Evolutionary conservation across 139 green algal species (phyloP), one percentile per base, ranked within the genome.

Genomic region (Yamagishiella unicocca): DNA sequence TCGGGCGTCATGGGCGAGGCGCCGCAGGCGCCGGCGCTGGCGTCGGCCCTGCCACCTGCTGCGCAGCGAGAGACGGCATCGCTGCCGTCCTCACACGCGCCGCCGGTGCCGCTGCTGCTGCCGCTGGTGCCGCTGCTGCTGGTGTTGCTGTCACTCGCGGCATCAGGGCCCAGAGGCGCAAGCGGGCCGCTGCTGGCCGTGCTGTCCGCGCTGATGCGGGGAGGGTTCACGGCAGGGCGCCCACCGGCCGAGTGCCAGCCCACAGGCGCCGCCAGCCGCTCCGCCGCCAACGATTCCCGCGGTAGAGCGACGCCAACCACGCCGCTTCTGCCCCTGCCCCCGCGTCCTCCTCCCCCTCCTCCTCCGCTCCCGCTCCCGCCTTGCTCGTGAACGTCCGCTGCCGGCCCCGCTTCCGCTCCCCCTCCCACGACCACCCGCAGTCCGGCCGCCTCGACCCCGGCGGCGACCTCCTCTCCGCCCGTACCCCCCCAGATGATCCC

Each of bases 101-200:
- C 9, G 25, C 55, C 38, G 2, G 31, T 29, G 77, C 27, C 25
- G 25, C 25, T 29, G 55, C 4, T 74, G 38, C 58, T 43, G 29
- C 25, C 74, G 78, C 19, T 43, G 55, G 29, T 58, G 77, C 29
- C n/a, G 55, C 25, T 58, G 24, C 22, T 42, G 55, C 3, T 73
- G 7, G 27, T 42, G 55, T 14, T 21, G 17, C 27, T 17, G 38
- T 27, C 33, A 22, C 22, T 38, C 21, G 38, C 27, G 42, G 8
- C 38, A 31, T n/a, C 66, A 19, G 66, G 31, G 33, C 66, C 43
- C 9, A 74, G 2, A 2, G 66, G 66, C 66, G 33, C 76, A 38
- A 78, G 38, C 70, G 25, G 24, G 70, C 70, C 17, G 25, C 70
- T 78, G 72, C 72, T 80, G 45, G 25, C 72, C n/a, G 27, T 43